Evolutionary conservation across 2,329 filamentous ascomycete species (phyloP).

Genomic region (Nakataea oryzae): DNA sequence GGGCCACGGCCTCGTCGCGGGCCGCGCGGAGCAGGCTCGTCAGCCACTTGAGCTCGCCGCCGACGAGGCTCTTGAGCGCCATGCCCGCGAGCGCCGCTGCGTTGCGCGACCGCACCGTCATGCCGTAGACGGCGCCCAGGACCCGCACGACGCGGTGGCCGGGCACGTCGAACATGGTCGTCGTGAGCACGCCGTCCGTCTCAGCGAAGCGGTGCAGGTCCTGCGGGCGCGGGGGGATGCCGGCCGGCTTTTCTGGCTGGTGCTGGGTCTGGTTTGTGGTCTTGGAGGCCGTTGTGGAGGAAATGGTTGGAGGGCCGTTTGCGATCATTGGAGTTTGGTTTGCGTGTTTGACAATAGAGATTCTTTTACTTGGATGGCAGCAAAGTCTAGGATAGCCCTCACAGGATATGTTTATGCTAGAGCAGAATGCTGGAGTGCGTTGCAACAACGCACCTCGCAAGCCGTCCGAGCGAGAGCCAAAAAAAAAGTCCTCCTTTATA

Average conservation of each 20-base stretch:
- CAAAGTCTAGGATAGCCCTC: no score
- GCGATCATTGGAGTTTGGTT: neutral
- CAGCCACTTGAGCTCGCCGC: conserved; percentile 49
- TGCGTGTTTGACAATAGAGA: no score
- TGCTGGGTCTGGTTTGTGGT: neutral
- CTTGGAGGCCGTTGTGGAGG: neutral
- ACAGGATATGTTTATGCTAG: no score
- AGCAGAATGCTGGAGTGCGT: no score
- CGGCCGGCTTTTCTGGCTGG: neutral
- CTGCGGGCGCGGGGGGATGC: conserved; percentile 23
- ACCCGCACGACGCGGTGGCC: conserved; percentile 48
- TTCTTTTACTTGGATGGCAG: no score
- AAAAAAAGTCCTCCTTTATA: no score
- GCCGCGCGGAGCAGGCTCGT: conserved; percentile 48
- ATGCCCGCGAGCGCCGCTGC: conserved; percentile 45
- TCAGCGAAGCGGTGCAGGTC: conserved; percentile 44
- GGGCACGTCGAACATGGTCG: conserved; percentile 53
- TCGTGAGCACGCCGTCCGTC: conserved; percentile 49
- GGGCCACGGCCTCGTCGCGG: conserved; percentile 46
- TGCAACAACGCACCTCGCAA: no score
- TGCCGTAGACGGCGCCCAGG: conserved; percentile 39
- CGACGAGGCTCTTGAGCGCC: conserved; percentile 44
- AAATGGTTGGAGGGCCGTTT: neutral
- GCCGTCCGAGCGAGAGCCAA: no score
- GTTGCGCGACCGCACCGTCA: conserved; percentile 38